Conservation (phyloP, 805 yeast species). For the Spathaspora boniae region DNA sequence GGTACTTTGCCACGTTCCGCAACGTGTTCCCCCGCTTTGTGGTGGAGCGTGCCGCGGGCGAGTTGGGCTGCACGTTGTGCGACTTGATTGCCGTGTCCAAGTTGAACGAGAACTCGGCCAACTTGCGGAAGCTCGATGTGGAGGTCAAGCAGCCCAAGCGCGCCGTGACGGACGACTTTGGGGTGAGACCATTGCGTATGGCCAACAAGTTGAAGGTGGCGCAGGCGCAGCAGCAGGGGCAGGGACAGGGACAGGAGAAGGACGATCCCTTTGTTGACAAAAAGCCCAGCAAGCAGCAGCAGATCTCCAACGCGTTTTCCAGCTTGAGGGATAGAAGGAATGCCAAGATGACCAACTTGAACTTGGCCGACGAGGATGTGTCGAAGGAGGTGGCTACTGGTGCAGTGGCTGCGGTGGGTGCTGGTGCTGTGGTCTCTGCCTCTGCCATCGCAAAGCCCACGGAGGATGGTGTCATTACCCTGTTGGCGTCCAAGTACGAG, state of each 20-base stretch:
- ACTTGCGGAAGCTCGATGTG: constrained; percentile 10
- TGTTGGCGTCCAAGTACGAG: constrained; percentile 23
- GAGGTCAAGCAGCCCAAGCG: constrained; percentile 4
- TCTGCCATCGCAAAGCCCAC: not conserved
- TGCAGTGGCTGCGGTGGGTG: constrained; percentile 5
- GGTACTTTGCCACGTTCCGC: constrained; percentile 66
- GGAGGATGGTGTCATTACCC: constrained; percentile 14
- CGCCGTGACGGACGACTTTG: constrained; percentile 21
- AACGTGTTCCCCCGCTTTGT: constrained; percentile 64
- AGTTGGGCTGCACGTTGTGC: constrained; percentile 63
- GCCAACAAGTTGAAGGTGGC: constrained; percentile 46
- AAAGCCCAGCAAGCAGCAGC: not conserved
- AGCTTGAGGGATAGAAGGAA: not conserved
- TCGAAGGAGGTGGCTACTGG: no score
- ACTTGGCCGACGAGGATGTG: no score
- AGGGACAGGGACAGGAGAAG: constrained; percentile 3
- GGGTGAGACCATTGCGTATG: constrained; percentile 68
- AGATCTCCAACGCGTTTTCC: constrained; percentile 1
- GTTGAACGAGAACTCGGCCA: constrained; percentile 21
- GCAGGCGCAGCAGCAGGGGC: constrained; percentile 2
- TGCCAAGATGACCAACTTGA: not conserved
- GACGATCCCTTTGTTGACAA: not conserved
- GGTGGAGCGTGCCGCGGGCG: constrained; percentile 73
- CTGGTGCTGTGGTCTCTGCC: not conserved
- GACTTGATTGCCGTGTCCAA: constrained; percentile 57